phyloP scores from a whole-genome alignment of 2,329 filamentous ascomycete species.

The Teratosphaeriaceae sp. region DNA sequence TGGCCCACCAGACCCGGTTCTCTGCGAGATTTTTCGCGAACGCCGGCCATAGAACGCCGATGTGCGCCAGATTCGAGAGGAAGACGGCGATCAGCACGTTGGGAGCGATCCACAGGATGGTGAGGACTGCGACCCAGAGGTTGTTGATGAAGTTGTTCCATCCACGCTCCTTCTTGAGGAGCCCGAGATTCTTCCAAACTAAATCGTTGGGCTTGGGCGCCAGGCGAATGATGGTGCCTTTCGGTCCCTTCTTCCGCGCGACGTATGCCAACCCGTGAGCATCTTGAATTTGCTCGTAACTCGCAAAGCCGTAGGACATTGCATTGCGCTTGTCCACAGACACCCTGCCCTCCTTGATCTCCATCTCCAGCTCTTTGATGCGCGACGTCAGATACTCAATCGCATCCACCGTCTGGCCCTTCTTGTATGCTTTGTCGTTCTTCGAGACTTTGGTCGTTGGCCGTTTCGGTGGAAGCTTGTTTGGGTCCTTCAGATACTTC shows the following conservation, averaged over 20 bases:
- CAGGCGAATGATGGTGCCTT: constrained; percentile 68
- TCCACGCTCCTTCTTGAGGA: constrained; percentile 60
- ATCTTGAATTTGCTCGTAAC: constrained; percentile 80
- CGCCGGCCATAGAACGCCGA: constrained; percentile 70
- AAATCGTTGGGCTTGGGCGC: constrained; percentile 86
- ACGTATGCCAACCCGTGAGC: constrained; percentile 83
- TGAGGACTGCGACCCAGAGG: constrained; percentile 75
- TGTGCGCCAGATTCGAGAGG: constrained; percentile 73
- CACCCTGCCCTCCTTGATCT: constrained; percentile 76
- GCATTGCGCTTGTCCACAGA: constrained; percentile 82
- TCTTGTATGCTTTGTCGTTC: constrained; percentile 61
- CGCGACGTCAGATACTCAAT: constrained; percentile 87
- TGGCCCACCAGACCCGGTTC: constrained; percentile 67
- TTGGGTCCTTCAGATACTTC: constrained; percentile 84
- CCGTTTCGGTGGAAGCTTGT: constrained; percentile 66
- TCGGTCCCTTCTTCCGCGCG: constrained; percentile 70
- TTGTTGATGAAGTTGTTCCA: constrained; percentile 73
- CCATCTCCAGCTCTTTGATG: constrained; percentile 72
- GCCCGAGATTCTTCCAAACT: constrained; percentile 88
- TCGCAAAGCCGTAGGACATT: constrained; percentile 89
- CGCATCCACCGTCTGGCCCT: constrained; percentile 75
- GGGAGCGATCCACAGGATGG: constrained; percentile 78
- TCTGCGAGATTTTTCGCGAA: constrained; percentile 61
- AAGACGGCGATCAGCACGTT: constrained; percentile 96
- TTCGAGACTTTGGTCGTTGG: constrained; percentile 76